These are phyloP conservation scores for Beauveria rudraprayagi DNA, from an alignment of 2,329 filamentous ascomycete genomes.

Conservation along the genomic window DNA sequence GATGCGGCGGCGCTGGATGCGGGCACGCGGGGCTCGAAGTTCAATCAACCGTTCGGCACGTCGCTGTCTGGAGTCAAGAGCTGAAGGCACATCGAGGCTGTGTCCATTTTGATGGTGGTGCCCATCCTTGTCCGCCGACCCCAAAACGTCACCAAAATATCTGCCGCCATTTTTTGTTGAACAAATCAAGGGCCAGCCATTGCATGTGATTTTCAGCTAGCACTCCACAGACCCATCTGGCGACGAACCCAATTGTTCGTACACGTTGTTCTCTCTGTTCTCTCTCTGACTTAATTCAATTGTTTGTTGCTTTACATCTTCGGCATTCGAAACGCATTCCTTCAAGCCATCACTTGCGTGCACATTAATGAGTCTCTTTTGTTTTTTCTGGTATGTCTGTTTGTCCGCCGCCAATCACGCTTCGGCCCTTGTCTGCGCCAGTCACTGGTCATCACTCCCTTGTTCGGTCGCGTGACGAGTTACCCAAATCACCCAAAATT, in stretches of 20 bases:
- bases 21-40: neutral
- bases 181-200: neutral
- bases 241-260: slow-evolving; percentile 3
- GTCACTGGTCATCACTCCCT: neutral
- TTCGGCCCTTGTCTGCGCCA: neutral
- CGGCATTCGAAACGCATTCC: neutral
- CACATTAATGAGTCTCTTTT: neutral
- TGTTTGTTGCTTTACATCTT: neutral
- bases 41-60: neutral
- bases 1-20: neutral
- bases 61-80: no score
- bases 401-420: neutral
- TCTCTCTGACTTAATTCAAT: neutral
- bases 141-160: neutral
- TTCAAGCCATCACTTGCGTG: neutral
- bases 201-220: slow-evolving; percentile 10
- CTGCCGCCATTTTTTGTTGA: slow-evolving; percentile 1
- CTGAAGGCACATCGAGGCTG: no score
- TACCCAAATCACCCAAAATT: slow-evolving; percentile 1
- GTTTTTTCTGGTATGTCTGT: neutral
- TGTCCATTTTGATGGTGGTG: neutral
- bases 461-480: slow-evolving; percentile 8
- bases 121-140: neutral
- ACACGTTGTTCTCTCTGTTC: neutral
- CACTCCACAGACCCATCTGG: slow-evolving; percentile 7